These are phyloP conservation scores for Saitozyma podzolica DNA, from an alignment of 768 basidiomycete genomes.

Conservation along the genomic window DNA sequence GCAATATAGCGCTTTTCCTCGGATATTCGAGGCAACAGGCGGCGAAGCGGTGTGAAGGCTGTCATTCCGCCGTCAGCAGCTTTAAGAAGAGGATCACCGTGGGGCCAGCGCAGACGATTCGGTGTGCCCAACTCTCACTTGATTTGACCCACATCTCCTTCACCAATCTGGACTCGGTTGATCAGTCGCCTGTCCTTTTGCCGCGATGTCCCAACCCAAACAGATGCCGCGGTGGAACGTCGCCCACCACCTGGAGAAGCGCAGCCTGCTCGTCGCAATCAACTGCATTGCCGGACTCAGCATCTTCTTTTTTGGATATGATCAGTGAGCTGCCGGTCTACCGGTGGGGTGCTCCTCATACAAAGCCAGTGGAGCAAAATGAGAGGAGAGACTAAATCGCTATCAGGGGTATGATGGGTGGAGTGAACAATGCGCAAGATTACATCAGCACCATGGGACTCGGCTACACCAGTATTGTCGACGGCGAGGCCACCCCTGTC, in stretches of 20 bases:
- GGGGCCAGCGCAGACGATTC: too few relatives aligned
- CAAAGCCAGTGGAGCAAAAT: not conserved
- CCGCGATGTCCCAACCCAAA: too few relatives aligned
- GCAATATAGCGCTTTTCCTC: too few relatives aligned
- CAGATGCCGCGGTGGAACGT: slow-evolving; percentile 11
- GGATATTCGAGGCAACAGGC: too few relatives aligned
- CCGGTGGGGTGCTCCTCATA: not conserved
- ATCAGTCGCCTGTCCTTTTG: too few relatives aligned
- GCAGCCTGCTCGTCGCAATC: slow-evolving; percentile 19
- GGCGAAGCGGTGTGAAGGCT: too few relatives aligned
- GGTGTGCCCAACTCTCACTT: too few relatives aligned
- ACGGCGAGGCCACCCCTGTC: slow-evolving; percentile 11
- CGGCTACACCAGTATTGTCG: slow-evolving; percentile 9
- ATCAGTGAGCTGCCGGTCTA: slow-evolving; percentile 9
- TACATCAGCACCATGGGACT: slow-evolving; percentile 19
- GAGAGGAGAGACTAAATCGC: not conserved
- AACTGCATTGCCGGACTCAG: slow-evolving; percentile 22
- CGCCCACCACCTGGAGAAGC: slow-evolving; percentile 8
- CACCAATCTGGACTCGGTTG: too few relatives aligned
- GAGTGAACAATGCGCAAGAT: slow-evolving; percentile 23
- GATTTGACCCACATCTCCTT: too few relatives aligned
- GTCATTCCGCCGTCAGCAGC: too few relatives aligned
- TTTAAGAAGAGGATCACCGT: too few relatives aligned
- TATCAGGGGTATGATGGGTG: slow-evolving; percentile 14
- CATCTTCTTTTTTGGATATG: slow-evolving; percentile 35